Base-by-base conservation (phyloP, 306 rosid species). In the Trichosanthes truncata region DNA sequence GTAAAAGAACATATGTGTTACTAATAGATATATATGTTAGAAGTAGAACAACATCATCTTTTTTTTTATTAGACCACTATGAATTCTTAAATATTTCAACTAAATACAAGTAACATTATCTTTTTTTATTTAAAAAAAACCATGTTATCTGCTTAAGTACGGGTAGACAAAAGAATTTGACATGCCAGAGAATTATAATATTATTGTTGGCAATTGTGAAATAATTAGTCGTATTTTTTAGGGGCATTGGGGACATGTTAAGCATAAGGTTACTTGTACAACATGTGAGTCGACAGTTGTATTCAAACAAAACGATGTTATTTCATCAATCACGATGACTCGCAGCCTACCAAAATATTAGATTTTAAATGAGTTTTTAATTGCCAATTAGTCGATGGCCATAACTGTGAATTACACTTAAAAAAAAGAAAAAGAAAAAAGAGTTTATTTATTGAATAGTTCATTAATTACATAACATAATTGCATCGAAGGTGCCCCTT, bases 221-320 rank as follows among this genome's bases (percentile, higher is more conserved):
- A 10, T 46, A 46, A 46, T 46, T 46, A 46, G 4, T 46, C 2
- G 51, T 46, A 46, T 10, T 46, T 45, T 43, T 43, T 10, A 49
- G 20, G 20, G 53, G 53, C 20, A 12, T 18, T 49, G 4, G 6
- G 20, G 53, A 49, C 17, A 49, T 49, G 17, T 49, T 49, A 49
- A 49, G 53, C 53, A 49, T 49, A 14, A 49, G 53, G 53, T 49
- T 49, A 13, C 20, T 13, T 49, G 53, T 14, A 13, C 20, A 49
- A 49, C 71, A 63, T 63, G 71, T 63, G 71, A 63, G 45, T 33
- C 35, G 73, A 65, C 73, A 65, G 73, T 65, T 65, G 73, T 65
- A 65, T 36, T 17, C 12, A 63, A 63, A 33, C 72, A 61, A 63
- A 63, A 63, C 72, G 13, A 7, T 61, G 38, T 60, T 5, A 29